Evolutionary conservation across 2,329 filamentous ascomycete species (phyloP), one percentile per base, ranked within the genome.

Genomic region (Penicillium fuscoglaucum): DNA sequence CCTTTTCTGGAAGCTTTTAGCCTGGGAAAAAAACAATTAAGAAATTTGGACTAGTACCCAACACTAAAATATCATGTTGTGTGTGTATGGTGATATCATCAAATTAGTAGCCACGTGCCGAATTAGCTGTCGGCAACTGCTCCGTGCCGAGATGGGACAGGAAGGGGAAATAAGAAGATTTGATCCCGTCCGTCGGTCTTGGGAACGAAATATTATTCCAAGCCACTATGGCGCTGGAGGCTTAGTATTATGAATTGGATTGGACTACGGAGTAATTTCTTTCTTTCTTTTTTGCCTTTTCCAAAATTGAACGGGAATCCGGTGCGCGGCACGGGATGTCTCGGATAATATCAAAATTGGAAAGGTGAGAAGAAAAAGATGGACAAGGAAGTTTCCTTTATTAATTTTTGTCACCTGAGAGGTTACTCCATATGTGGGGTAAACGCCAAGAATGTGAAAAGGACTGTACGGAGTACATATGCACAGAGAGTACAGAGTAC

Each of bases 401-500:
- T 57, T 57, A 57, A 57, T 28, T 12, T 24, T 28, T 45, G 43
- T 45, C 46, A 51, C 39, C 53, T 51, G 53, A 51, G 53, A 56
- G 24, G 46, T 28, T n/a, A 41, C 15, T 50, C 33, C 44, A 41
- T 43, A 29, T 37, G 29, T 47, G 46, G 39, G 37, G 45, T 55
- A 29, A 33, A 39, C 41, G 43, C 49, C 49, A 53, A 54, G 43
- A 44, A 52, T 35, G 15, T 52, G 35, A 21, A 15, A 50, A 48
- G 9, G 44, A 17, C 13, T 15, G 1, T 29, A 26, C 26, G 4
- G 4, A 4, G 26, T 4, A 12, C 29, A 15, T 28, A 28, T 28
- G 28, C 28, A 31, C 9, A 13, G 29, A 13, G 29, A 31, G 29
- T 13, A 33, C 31, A 15, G n/a, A 21, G 45, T 10, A 51, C 28